Base-by-base conservation (phyloP, 805 yeast species). In the Teunomyces panamensis region DNA sequence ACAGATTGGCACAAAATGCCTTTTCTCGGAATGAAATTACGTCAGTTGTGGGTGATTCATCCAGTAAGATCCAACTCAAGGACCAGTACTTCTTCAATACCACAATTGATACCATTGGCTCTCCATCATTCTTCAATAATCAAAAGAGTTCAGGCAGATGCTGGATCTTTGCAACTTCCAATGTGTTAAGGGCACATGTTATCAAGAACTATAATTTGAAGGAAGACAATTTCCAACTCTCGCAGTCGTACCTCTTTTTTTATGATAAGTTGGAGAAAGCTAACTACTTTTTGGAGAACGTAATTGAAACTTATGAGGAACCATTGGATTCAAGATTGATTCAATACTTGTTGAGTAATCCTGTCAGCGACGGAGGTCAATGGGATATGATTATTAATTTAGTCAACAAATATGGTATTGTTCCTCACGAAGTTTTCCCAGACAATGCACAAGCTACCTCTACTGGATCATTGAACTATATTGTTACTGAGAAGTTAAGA, bases 241-340 rank as follows among this genome's bases (percentile, higher is more conserved):
- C 94, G 33, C 96, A 89, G 58, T 77, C 87, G 20, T 88, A 85
- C 63, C 65, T 89, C 53, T 89, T 84, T 71, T 89, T 89, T 68
- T 87, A 87, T 64, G 96, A 89, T 62, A 88, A 89, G 68, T 75
- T 89, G 54, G 96, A 89, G 67, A 88, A 88, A 70, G 82, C 89
- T 39, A 88, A 89, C 64, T 86, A 74, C 63, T 89, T 87, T 66
- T 68, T 89, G 55, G 90, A 89, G 52, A 89, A 87, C 63, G 78
- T 87, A 47, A 70, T 84, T 49, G 86, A 85, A 56, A 85, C 95
- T 24, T 75, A 79, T 30, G 73, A 79, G 32, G 83, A 84, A 62
- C 83, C 76, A 39, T 77, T 84, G 45, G 90, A 82, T 52, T 83
- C 90, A 1, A 77, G 95, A 53, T 67, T 87, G 48, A 80, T 89